phyloP scores from a whole-genome alignment of 805 yeast genomes.

The Lachancea mirantina region DNA sequence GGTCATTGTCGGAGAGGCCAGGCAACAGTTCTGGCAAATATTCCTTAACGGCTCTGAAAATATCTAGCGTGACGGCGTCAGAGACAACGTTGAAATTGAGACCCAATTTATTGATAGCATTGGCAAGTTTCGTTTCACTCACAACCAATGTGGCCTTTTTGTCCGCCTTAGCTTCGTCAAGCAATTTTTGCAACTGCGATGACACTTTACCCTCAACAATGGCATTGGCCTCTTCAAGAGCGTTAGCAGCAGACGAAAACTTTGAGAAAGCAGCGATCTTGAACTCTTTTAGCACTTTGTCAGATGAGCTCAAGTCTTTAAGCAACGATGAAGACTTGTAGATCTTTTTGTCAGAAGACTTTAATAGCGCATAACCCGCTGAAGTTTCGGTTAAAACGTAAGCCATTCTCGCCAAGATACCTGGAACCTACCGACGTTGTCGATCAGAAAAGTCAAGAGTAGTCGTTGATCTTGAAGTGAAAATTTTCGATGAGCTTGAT shows the following conservation, averaged over 20 bases:
- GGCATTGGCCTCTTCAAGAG: slow-evolving; percentile 90
- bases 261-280: slow-evolving; percentile 94
- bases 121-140: slow-evolving; percentile 92
- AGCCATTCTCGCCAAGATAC: no score
- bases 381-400: slow-evolving; percentile 95
- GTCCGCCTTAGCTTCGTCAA: slow-evolving; percentile 68
- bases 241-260: slow-evolving; percentile 89
- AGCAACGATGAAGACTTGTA: slow-evolving; percentile 73
- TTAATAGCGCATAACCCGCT: slow-evolving; percentile 96
- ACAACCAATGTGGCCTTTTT: slow-evolving; percentile 86
- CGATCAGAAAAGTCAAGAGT: slow-evolving; percentile 1
- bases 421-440: no score
- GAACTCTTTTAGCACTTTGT: slow-evolving; percentile 81
- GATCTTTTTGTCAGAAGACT: slow-evolving; percentile 95
- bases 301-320: slow-evolving; percentile 73
- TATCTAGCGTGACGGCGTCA: slow-evolving; percentile 90
- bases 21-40: slow-evolving; percentile 90
- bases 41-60: slow-evolving; percentile 92
- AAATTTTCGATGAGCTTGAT: slow-evolving; percentile 24
- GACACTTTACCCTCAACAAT: slow-evolving; percentile 92
- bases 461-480: slow-evolving; percentile 5
- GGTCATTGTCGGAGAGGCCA: slow-evolving; percentile 77
- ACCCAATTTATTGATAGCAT: slow-evolving; percentile 91
- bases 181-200: slow-evolving; percentile 66
- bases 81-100: slow-evolving; percentile 81